Conservation (phyloP, 2,329 filamentous ascomycete species). For the Aspergillus neoniger region DNA sequence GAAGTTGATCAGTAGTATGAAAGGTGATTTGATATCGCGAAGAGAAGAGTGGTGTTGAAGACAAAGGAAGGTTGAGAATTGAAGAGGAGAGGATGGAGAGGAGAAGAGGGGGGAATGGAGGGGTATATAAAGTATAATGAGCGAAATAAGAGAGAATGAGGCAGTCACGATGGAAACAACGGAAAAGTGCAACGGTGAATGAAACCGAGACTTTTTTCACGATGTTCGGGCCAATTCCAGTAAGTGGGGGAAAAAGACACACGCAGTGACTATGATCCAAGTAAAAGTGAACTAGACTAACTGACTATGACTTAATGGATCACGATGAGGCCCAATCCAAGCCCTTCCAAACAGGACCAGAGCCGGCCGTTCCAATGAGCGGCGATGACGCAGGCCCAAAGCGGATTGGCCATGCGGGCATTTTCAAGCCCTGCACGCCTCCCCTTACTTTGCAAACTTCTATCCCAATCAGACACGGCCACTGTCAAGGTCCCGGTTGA, state of each 20-base stretch:
- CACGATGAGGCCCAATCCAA: not conserved
- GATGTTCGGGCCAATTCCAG: not conserved
- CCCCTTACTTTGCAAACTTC: not conserved
- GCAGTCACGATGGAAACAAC: conserved; percentile 5
- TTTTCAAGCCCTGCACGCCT: not conserved
- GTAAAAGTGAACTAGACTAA: too few species aligned
- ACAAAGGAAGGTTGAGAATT: not conserved
- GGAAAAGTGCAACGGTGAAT: conserved; percentile 6
- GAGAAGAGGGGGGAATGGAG: conserved; percentile 15
- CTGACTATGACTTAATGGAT: conserved; percentile 1
- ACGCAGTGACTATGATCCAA: not conserved
- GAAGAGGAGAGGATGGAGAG: conserved; percentile 6
- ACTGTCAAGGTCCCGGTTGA: not conserved
- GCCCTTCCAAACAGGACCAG: not conserved
- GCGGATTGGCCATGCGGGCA: not conserved
- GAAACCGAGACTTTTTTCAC: not conserved
- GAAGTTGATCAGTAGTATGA: not conserved
- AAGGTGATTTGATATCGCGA: not conserved
- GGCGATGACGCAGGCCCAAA: conserved; percentile 1
- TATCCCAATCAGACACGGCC: conserved; percentile 9
- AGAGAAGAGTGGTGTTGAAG: not conserved
- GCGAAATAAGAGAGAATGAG: conserved; percentile 7
- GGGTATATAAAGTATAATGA: conserved; percentile 18
- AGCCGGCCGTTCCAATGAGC: conserved; percentile 1
- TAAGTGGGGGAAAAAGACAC: not conserved